Conservation (phyloP, 2,329 filamentous ascomycete genomes). For the Microdochium trichocladiopsis region DNA sequence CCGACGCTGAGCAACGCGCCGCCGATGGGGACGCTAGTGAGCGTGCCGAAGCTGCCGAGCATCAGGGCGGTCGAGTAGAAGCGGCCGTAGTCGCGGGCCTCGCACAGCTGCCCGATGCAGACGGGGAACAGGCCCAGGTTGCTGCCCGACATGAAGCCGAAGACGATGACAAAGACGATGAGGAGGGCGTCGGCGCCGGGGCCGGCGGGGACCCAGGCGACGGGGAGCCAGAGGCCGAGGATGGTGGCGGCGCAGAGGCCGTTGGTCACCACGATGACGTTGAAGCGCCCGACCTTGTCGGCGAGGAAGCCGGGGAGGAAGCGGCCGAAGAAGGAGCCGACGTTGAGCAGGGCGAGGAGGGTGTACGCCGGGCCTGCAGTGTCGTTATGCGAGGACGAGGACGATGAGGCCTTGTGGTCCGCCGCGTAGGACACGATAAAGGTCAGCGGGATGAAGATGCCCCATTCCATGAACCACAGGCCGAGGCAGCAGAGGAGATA, state of each 20-base stretch:
- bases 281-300: conserved; percentile 73
- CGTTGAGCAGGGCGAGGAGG: conserved; percentile 75
- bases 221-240: conserved; percentile 66
- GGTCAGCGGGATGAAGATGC: conserved; percentile 16
- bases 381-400: not conserved
- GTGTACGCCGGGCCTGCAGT: conserved; percentile 52
- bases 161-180: conserved; percentile 62
- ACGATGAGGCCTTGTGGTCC: conserved; percentile 39
- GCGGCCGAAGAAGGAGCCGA: conserved; percentile 68
- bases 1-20: conserved; percentile 23
- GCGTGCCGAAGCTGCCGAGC: conserved; percentile 64
- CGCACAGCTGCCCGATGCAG: conserved; percentile 74
- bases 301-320: conserved; percentile 70
- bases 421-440: conserved; percentile 41
- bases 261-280: conserved; percentile 67
- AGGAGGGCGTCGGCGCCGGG: conserved; percentile 43
- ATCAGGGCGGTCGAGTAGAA: conserved; percentile 75
- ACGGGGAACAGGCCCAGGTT: conserved; percentile 75
- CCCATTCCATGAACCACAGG: conserved; percentile 64
- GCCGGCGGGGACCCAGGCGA: conserved; percentile 20
- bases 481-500: conserved; percentile 55
- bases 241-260: conserved; percentile 44
- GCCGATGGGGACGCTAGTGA: conserved; percentile 37
- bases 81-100: conserved; percentile 66
- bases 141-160: conserved; percentile 73